phyloP scores from a whole-genome alignment of 2,329 filamentous ascomycete genomes.

The Verticillium tricorpus region DNA sequence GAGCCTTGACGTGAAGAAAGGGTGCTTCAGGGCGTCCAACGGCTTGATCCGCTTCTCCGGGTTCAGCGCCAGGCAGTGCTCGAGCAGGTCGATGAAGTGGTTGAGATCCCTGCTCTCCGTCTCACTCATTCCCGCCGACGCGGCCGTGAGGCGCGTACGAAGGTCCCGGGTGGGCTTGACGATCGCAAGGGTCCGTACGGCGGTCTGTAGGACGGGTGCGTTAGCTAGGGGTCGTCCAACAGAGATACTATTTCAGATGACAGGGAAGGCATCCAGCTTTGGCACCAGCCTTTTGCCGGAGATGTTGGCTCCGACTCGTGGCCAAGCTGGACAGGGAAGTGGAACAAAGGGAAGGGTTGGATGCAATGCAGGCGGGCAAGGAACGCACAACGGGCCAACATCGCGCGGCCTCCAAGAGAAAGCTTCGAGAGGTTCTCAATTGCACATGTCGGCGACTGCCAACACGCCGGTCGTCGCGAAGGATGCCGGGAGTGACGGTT shows the following conservation, averaged over 20 bases:
- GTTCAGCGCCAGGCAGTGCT: constrained; percentile 83
- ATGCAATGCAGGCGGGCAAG: background rate
- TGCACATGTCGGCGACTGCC: background rate
- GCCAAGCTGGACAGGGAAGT: background rate
- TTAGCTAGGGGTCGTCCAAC: constrained; percentile 7
- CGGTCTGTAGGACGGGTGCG: constrained; percentile 43
- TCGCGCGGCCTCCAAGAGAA: background rate
- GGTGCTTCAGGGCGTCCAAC: constrained; percentile 79
- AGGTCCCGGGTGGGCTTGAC: constrained; percentile 78
- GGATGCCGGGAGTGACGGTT: background rate
- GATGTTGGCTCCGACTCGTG: background rate
- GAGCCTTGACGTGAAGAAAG: constrained; percentile 63
- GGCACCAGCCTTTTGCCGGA: background rate
- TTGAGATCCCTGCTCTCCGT: constrained; percentile 72
- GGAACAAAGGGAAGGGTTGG: background rate
- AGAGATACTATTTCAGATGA: background rate
- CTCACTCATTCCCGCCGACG: constrained; percentile 68
- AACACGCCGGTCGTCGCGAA: background rate
- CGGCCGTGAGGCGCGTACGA: constrained; percentile 72
- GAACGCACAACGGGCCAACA: background rate
- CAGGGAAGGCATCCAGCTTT: background rate
- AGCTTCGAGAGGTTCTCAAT: background rate
- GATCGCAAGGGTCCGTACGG: constrained; percentile 61
- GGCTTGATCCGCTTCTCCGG: constrained; percentile 90
- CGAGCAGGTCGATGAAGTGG: constrained; percentile 80